Conservation (phyloP, 768 basidiomycete genomes). For the Tricholoma terreum region DNA sequence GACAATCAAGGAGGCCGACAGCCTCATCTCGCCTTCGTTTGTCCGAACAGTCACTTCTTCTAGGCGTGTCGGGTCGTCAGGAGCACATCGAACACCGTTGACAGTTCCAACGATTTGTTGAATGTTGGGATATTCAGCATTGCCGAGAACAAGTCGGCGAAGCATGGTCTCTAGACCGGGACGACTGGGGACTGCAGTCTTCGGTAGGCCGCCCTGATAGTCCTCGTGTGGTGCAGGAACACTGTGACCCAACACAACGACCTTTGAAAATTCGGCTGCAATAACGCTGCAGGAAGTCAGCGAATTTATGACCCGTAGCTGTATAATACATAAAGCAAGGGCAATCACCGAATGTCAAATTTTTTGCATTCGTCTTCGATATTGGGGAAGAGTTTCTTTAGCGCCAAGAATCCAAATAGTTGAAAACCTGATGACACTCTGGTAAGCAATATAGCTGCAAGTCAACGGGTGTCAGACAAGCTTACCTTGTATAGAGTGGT, state of each 20-base stretch:
- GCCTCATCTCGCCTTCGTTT: not conserved
- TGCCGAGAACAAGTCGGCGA: slow-evolving; percentile 22
- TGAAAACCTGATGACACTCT: not conserved
- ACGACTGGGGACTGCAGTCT: slow-evolving; percentile 19
- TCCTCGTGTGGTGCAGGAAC: slow-evolving; percentile 9
- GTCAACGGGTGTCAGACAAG: not conserved
- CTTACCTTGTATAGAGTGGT: slow-evolving; percentile 18
- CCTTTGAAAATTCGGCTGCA: slow-evolving; percentile 13
- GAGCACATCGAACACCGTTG: slow-evolving; percentile 18
- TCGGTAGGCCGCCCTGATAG: slow-evolving; percentile 11
- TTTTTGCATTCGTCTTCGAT: not conserved
- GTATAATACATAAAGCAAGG: too few species aligned
- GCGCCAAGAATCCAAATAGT: not conserved
- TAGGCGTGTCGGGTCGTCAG: slow-evolving; percentile 8
- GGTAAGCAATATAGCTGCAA: not conserved
- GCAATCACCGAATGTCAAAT: not conserved
- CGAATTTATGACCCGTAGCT: not conserved
- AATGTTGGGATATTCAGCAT: slow-evolving; percentile 19
- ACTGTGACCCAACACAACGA: slow-evolving; percentile 9
- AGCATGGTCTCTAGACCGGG: slow-evolving; percentile 28
- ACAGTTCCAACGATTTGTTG: slow-evolving; percentile 23
- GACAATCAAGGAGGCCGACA: not conserved
- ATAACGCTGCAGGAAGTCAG: slow-evolving; percentile 8
- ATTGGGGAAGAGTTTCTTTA: not conserved
- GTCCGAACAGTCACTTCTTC: slow-evolving; percentile 10